Conservation (phyloP, 139 green algal species). For the Chlamydomonas sp. region DNA sequence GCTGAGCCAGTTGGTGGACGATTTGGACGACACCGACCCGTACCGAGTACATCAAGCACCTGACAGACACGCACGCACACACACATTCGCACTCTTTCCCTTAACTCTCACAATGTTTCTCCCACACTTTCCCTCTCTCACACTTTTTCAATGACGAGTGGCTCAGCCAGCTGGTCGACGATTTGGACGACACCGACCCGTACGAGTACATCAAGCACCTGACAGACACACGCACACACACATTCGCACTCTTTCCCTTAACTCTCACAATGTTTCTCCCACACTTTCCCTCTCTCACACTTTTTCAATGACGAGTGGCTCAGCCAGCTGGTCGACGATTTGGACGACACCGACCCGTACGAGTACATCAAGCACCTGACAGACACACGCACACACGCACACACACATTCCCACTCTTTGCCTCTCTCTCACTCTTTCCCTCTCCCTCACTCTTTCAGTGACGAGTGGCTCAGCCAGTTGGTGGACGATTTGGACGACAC, state of each 20-base stretch:
- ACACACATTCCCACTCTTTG: too few species aligned
- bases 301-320: slow-evolving; percentile 72
- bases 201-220: slow-evolving; percentile 87
- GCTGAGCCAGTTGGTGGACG: slow-evolving; percentile 60
- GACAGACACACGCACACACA: too few species aligned
- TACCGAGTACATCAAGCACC: slow-evolving; percentile 84
- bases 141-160: too few species aligned
- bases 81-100: too few species aligned
- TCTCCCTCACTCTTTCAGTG: slow-evolving; percentile 26
- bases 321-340: slow-evolving; percentile 59
- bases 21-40: slow-evolving; percentile 60
- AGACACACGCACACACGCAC: too few species aligned
- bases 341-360: slow-evolving; percentile 62
- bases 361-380: slow-evolving; percentile 89
- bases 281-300: too few species aligned
- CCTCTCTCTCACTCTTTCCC: too few species aligned
- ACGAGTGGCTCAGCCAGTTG: slow-evolving; percentile 61
- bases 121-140: too few species aligned
- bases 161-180: slow-evolving; percentile 60
- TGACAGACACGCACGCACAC: too few species aligned
- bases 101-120: too few species aligned
- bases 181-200: slow-evolving; percentile 60
- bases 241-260: too few species aligned
- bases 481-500: slow-evolving; percentile 69
- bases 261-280: too few species aligned